A percentile compares a stretch with the other conserved stretches of the same genome.
Conservation (phyloP, 371 early-diverging fungal species). For the Chytridium lagenaria region DNA sequence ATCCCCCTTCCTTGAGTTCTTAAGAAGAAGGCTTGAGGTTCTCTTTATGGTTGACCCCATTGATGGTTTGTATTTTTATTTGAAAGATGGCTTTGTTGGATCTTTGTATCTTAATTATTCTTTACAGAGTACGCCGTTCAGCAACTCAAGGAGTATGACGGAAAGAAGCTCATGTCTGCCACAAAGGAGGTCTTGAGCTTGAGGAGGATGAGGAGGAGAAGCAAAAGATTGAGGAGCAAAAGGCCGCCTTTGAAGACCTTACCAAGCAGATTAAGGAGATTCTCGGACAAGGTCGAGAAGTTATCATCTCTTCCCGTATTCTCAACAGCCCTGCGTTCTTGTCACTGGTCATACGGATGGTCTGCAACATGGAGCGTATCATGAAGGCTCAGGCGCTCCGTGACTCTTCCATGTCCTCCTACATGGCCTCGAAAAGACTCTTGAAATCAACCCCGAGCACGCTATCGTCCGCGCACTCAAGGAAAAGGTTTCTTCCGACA, state of each 20-base stretch:
- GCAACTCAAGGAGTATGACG: slow-evolving; percentile 98
- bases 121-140: slow-evolving; percentile 88
- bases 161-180: slow-evolving; percentile 96
- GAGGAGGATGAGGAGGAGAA: slow-evolving; percentile 97
- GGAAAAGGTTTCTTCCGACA: slow-evolving; percentile 86
- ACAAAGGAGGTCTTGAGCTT: slow-evolving; percentile 98
- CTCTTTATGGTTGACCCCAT: slow-evolving; percentile 95
- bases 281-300: slow-evolving; percentile 97
- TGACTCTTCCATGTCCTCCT: slow-evolving; percentile 93
- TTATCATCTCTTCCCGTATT: slow-evolving; percentile 91
- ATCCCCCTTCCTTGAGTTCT: slow-evolving; percentile 97
- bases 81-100: background rate
- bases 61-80: slow-evolving; percentile 58
- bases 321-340: slow-evolving; percentile 93
- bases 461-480: slow-evolving; percentile 92
- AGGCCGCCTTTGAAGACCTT: slow-evolving; percentile 81
- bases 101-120: background rate
- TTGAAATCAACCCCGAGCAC: slow-evolving; percentile 97
- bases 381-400: slow-evolving; percentile 99
- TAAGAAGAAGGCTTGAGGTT: slow-evolving; percentile 97
- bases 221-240: slow-evolving; percentile 83
- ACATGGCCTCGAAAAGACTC: slow-evolving; percentile 98
- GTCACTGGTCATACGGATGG: too few relatives aligned
- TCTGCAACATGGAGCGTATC: slow-evolving; percentile 99
- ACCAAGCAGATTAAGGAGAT: slow-evolving; percentile 64